Percentiles rank a stretch among this genome's conserved stretches.
These are phyloP conservation scores for Euphrasia arctica DNA, from an alignment of 305 asterid species.

Conservation along the genomic window DNA sequence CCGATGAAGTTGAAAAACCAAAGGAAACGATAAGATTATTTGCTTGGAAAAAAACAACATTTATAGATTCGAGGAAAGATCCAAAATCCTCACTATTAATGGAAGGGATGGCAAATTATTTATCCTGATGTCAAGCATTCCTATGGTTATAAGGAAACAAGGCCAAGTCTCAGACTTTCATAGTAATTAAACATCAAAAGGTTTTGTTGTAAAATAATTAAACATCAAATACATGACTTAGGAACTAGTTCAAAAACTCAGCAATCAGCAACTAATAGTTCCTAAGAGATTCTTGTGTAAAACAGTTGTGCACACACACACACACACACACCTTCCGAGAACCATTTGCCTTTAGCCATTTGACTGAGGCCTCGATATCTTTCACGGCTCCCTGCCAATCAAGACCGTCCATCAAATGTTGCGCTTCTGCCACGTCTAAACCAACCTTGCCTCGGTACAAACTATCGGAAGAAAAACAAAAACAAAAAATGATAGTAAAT, in stretches of 20 bases:
- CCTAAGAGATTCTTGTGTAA: background rate
- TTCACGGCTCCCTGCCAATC: slow-evolving; percentile 96
- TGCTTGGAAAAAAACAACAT: background rate
- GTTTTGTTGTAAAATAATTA: background rate
- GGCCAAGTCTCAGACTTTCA: background rate
- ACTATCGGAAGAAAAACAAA: slow-evolving; percentile 37
- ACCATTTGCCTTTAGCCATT: slow-evolving; percentile 91
- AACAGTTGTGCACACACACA: slow-evolving; percentile 2
- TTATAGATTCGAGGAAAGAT: too few relatives aligned
- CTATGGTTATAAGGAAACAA: background rate
- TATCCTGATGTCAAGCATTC: background rate
- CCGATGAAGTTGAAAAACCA: background rate
- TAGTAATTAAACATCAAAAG: background rate
- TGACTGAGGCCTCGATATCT: slow-evolving; percentile 90
- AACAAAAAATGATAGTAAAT: slow-evolving; percentile 1
- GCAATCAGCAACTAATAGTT: slow-evolving; percentile 9
- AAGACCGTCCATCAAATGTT: slow-evolving; percentile 91
- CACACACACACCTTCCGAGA: slow-evolving; percentile 65
- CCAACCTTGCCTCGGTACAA: slow-evolving; percentile 95
- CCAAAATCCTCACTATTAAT: background rate
- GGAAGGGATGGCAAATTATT: background rate
- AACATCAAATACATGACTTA: background rate
- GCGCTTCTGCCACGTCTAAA: slow-evolving; percentile 94
- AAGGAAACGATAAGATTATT: background rate
- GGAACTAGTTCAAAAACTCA: slow-evolving; percentile 12